Evolutionary conservation across 2,329 filamentous ascomycete species (phyloP), one percentile per base, ranked within the genome.

Genomic region (Botryosphaeria dothidea): DNA sequence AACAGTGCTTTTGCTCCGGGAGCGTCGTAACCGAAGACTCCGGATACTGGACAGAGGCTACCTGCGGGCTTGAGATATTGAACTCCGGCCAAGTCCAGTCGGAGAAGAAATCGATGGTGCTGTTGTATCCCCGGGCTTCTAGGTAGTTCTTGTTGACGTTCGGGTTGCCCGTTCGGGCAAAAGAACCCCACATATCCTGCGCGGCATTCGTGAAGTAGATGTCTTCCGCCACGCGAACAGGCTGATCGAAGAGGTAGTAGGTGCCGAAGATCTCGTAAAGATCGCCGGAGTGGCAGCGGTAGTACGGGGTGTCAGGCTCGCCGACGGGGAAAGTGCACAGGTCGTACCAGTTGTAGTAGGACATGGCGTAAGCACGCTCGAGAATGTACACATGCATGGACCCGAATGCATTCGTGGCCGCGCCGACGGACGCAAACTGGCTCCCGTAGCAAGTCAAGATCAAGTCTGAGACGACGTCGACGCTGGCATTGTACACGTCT

Each of bases 331-430:
- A 60, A n/a, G 25, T 46, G 41, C 56, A 60, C 1, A 34, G n/a
- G 27, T 9, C 56, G 56, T 46, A 60, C 38, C 17, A 34, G n/a
- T 60, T 60, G 41, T 60, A 60, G 38, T 46, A 60, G 15, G 27
- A 23, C 36, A 60, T n/a, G 1, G 21, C 56, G 19, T 60, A 60
- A 17, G 25, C 56, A 1, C 56, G 56, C 56, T 60, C 27, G 5
- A 60, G 25, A 21, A 25, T 60, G 38, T 60, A 60, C n/a, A 60
- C 56, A 21, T 36, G 46, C 25, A 60, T 17, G 4, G 25, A 34
- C 19, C 31, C 38, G 19, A 60, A 60, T 0, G 56, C 25, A 13
- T 3, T n/a, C 2, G 21, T n/a, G 2, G 56, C 41, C 4, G 56
- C 38, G 17, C 41, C 41, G 27, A 60, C 56, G n/a, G 56, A 46